Evolutionary conservation across 768 basidiomycete genomes (phyloP).

Genomic region (Rickenella mellea): DNA sequence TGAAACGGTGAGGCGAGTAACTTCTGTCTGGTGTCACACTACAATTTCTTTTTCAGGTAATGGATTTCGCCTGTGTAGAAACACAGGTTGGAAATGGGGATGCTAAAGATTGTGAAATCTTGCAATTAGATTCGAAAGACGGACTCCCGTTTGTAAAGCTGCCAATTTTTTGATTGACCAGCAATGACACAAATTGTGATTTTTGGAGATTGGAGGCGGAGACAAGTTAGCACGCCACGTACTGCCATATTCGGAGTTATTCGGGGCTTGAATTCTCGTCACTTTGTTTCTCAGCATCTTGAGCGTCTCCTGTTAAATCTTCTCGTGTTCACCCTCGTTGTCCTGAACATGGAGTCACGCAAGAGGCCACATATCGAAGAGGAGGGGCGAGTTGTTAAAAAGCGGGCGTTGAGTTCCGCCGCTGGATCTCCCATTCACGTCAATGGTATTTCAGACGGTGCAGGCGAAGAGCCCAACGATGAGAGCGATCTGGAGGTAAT

Average conservation of each 20-base stretch:
- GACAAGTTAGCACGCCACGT: not conserved
- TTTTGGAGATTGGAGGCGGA: not conserved
- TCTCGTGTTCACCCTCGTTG: conserved; percentile 9
- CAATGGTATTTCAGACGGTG: conserved; percentile 12
- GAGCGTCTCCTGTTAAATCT: no score
- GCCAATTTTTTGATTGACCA: conserved; percentile 5
- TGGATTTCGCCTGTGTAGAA: conserved; percentile 86
- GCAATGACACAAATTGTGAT: conserved; percentile 2
- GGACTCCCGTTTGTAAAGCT: conserved; percentile 26
- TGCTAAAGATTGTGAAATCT: conserved; percentile 76
- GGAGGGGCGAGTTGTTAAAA: conserved; percentile 14
- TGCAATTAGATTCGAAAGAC: conserved; percentile 34
- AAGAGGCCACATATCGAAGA: conserved; percentile 14
- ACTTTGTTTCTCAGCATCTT: no score
- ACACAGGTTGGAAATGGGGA: conserved; percentile 84
- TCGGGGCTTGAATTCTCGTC: no score
- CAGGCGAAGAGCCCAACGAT: conserved; percentile 20
- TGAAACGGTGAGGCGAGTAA: conserved; percentile 40
- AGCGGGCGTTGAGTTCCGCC: conserved; percentile 15
- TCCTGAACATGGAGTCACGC: conserved; percentile 41
- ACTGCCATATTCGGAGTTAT: not conserved
- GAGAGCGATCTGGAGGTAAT: conserved; percentile 52
- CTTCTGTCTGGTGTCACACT: conserved; percentile 8
- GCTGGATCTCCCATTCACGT: conserved; percentile 13
- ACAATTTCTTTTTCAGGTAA: conserved; percentile 29